phyloP scores from a whole-genome alignment of 345 rosid species.

The Arabis hirsuta region DNA sequence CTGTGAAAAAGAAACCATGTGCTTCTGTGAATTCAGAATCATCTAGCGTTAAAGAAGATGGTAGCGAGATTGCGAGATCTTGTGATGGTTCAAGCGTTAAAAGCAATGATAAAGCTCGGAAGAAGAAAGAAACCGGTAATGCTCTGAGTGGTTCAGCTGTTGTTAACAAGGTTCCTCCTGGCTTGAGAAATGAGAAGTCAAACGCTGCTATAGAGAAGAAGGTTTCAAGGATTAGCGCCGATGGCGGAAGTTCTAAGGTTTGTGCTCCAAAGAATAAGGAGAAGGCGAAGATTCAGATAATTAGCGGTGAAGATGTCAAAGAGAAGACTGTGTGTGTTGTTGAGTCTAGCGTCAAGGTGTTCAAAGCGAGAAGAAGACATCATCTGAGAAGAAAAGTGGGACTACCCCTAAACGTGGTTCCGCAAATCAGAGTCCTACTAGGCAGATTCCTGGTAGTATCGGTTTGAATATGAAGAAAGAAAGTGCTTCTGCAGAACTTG shows the following conservation, averaged over 20 bases:
- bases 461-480: conserved; percentile 31
- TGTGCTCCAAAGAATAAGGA: conserved; percentile 33
- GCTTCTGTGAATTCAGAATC: conserved; percentile 37
- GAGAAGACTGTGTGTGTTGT: conserved; percentile 57
- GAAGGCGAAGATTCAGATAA: conserved; percentile 32
- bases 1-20: conserved; percentile 27
- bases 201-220: conserved; percentile 12
- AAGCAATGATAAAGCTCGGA: conserved; percentile 36
- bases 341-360: conserved; percentile 42
- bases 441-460: conserved; percentile 22
- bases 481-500: conserved; percentile 21
- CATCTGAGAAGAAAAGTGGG: conserved; percentile 42
- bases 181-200: conserved; percentile 24
- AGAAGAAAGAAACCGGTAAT: conserved; percentile 27
- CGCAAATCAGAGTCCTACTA: conserved; percentile 14
- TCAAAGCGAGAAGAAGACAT: conserved; percentile 9
- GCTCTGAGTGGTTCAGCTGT: conserved; percentile 30
- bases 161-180: conserved; percentile 32
- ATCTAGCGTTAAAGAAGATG: conserved; percentile 17
- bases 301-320: conserved; percentile 37
- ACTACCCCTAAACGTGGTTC: conserved; percentile 20
- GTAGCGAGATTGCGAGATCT: conserved; percentile 14
- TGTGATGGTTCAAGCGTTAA: conserved; percentile 34
- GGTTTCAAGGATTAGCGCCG: conserved; percentile 34
- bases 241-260: conserved; percentile 26